These are phyloP conservation scores for Infundibulicybe gibba DNA, from an alignment of 768 basidiomycete genomes.

Conservation along the genomic window DNA sequence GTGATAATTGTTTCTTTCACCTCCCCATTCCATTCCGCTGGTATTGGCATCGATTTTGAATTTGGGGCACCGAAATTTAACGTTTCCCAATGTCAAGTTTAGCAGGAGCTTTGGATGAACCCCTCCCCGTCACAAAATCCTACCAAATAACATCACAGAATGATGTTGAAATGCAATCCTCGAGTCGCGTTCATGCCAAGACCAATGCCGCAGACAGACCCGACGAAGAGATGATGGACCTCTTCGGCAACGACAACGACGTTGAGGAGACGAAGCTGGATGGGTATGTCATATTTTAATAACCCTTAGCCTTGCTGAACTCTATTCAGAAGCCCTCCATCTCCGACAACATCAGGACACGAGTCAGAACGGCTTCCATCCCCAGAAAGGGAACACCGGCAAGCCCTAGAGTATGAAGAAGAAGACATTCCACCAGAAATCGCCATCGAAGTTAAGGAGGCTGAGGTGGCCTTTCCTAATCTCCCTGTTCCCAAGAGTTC, in stretches of 20 bases:
- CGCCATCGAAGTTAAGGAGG: slow-evolving; percentile 57
- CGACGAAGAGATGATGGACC: slow-evolving; percentile 40
- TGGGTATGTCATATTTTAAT: slow-evolving; percentile 29
- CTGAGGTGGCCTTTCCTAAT: slow-evolving; percentile 81
- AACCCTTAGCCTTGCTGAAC: not conserved
- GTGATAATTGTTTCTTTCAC: no score
- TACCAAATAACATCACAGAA: slow-evolving; percentile 12
- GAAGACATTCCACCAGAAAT: slow-evolving; percentile 63
- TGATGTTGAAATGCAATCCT: slow-evolving; percentile 40
- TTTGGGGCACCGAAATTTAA: no score
- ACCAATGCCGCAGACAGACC: slow-evolving; percentile 22
- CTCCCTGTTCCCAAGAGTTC: slow-evolving; percentile 77
- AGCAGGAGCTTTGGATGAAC: slow-evolving; percentile 50
- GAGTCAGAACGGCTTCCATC: slow-evolving; percentile 68
- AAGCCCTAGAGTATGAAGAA: slow-evolving; percentile 78
- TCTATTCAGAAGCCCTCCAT: slow-evolving; percentile 26
- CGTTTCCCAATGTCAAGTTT: slow-evolving; percentile 49
- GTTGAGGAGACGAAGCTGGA: slow-evolving; percentile 43
- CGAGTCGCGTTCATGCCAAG: slow-evolving; percentile 19
- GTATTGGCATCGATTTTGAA: no score
- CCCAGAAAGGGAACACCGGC: slow-evolving; percentile 57
- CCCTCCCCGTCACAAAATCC: slow-evolving; percentile 9
- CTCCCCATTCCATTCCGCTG: no score
- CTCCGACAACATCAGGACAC: slow-evolving; percentile 47
- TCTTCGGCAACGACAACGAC: slow-evolving; percentile 74